These are phyloP conservation scores for Saururus chinensis DNA, from an alignment of 164 flowering plant species.

Conservation along the genomic window DNA sequence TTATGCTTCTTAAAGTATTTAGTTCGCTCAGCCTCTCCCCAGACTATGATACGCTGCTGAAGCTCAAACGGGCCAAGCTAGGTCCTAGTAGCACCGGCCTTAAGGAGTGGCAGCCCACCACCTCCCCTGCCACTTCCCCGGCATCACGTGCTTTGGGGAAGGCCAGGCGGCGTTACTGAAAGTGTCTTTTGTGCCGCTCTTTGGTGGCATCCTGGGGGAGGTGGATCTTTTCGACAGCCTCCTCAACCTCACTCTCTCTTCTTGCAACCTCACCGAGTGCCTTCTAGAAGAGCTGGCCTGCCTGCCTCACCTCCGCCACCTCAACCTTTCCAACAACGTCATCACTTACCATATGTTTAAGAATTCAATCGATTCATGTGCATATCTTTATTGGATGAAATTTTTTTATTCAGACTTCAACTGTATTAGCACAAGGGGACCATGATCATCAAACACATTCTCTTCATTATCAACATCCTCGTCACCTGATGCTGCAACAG, in stretches of 20 bases:
- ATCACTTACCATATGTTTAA: no score
- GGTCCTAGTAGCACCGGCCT: slow-evolving; percentile 35
- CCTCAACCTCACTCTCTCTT: slow-evolving; percentile 43
- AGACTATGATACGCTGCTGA: slow-evolving; percentile 44
- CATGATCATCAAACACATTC: no score
- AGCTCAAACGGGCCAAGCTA: slow-evolving; percentile 39
- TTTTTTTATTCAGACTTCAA: no score
- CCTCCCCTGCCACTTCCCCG: slow-evolving; percentile 57
- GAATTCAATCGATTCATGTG: no score
- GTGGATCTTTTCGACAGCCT: slow-evolving; percentile 48
- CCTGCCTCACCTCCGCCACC: slow-evolving; percentile 33
- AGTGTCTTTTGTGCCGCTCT: slow-evolving; percentile 37
- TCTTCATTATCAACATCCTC: no score
- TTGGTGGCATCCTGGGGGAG: slow-evolving; percentile 45
- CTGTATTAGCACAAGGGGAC: no score
- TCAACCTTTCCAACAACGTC: slow-evolving; percentile 62
- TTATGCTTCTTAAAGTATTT: no score
- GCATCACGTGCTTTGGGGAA: slow-evolving; percentile 51
- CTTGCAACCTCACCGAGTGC: slow-evolving; percentile 48
- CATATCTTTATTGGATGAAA: no score
- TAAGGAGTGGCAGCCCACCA: slow-evolving; percentile 39
- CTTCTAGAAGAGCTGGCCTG: slow-evolving; percentile 42
- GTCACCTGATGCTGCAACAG: no score
- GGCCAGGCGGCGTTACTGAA: slow-evolving; percentile 46
- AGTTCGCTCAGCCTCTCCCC: slow-evolving; percentile 6